phyloP scores from a whole-genome alignment of 805 yeast species.

The Candida boidinii region DNA sequence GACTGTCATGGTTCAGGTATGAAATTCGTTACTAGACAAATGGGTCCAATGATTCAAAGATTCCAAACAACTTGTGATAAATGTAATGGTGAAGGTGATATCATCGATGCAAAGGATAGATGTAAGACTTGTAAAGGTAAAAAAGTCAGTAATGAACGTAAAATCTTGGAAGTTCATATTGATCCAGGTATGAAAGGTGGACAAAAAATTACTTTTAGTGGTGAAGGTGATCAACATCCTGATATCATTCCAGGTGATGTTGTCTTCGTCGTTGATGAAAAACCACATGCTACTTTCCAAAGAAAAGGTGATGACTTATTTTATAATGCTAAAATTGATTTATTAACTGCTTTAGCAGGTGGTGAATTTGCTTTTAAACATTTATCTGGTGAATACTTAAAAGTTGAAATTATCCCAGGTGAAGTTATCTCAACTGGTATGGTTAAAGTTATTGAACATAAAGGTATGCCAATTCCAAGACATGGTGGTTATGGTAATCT shows the following conservation, averaged over 20 bases:
- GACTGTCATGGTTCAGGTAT: constrained; percentile 89
- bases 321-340: constrained; percentile 81
- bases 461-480: constrained; percentile 96
- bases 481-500: constrained; percentile 85
- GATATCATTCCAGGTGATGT: constrained; percentile 95
- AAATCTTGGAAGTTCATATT: constrained; percentile 87
- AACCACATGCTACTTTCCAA: constrained; percentile 71
- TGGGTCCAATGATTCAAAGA: constrained; percentile 99
- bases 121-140: constrained; percentile 86
- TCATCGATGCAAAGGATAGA: constrained; percentile 76
- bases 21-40: constrained; percentile 88
- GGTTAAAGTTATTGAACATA: constrained; percentile 74
- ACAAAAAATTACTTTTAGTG: constrained; percentile 81
- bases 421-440: constrained; percentile 84
- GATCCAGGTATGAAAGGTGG: constrained; percentile 97
- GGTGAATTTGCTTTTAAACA: constrained; percentile 86
- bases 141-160: constrained; percentile 80
- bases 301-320: constrained; percentile 86
- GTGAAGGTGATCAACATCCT: constrained; percentile 98
- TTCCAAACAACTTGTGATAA: constrained; percentile 90
- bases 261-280: constrained; percentile 83
- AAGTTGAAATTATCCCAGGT: constrained; percentile 79
- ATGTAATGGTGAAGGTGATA: constrained; percentile 90
- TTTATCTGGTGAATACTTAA: constrained; percentile 84
- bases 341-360: constrained; percentile 93